Percentiles rank a stretch among this genome's conserved stretches.
These are phyloP conservation scores for Chrysopogon serrulatus DNA, from an alignment of 176 grass and related monocot species.

Conservation along the genomic window DNA sequence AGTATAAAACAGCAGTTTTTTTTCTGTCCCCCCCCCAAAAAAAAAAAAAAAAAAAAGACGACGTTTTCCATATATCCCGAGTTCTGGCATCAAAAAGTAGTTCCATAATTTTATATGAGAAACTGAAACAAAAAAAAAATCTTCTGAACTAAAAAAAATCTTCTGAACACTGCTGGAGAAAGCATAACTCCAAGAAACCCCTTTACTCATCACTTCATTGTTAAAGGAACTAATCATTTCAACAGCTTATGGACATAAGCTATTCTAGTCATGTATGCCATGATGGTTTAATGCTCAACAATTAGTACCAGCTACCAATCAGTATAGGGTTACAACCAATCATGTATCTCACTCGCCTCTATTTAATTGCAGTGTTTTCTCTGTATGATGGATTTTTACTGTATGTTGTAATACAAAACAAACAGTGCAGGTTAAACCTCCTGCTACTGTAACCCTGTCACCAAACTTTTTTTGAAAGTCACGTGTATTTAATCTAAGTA, in stretches of 20 bases:
- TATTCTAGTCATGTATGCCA: background rate
- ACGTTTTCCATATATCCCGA: background rate
- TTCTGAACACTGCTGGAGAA: background rate
- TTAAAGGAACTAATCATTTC: background rate
- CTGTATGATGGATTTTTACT: background rate
- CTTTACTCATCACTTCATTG: background rate
- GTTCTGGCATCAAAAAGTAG: background rate
- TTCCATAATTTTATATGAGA: background rate
- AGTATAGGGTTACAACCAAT: background rate
- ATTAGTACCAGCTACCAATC: background rate
- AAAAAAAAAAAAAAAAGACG: too few relatives aligned
- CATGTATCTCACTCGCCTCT: background rate
- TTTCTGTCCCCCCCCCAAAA: too few relatives aligned
- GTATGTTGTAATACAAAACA: background rate
- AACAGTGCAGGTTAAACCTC: background rate
- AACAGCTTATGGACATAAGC: background rate
- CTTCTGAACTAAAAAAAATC: background rate
- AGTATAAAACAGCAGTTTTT: background rate
- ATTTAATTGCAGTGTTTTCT: background rate
- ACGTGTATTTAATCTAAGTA: background rate
- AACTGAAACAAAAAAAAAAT: too few relatives aligned
- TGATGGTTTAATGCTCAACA: background rate
- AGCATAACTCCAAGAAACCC: background rate
- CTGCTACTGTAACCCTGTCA: conserved; percentile 1
- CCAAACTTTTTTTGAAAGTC: background rate